Conservation (phyloP, 2,329 filamentous ascomycete species). For the Penicillium sp. region DNA sequence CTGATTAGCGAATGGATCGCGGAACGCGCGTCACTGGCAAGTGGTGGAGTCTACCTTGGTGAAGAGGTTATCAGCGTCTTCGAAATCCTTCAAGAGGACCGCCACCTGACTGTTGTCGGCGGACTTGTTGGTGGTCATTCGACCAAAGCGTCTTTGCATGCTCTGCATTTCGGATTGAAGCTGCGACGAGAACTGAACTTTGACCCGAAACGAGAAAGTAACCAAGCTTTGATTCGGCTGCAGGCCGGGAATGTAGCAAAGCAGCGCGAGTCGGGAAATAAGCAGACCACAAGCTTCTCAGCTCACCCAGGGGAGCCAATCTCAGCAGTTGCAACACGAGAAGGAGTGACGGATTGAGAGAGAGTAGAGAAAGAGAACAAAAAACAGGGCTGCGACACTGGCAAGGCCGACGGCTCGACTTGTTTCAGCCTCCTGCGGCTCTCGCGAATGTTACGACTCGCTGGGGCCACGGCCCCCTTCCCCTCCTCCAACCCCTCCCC, state of each 20-base stretch:
- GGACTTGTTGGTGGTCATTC: slow-evolving; percentile 66
- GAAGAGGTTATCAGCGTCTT: slow-evolving; percentile 74
- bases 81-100: slow-evolving; percentile 74
- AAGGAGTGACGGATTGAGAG: background rate
- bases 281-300: slow-evolving; percentile 1
- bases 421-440: slow-evolving; percentile 27
- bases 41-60: slow-evolving; percentile 58
- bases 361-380: background rate
- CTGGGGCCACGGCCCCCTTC: slow-evolving; percentile 7
- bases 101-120: slow-evolving; percentile 77
- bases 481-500: background rate
- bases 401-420: background rate
- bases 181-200: background rate
- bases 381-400: background rate
- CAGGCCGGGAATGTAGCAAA: background rate
- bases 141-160: slow-evolving; percentile 72
- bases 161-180: slow-evolving; percentile 35
- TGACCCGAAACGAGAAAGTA: background rate
- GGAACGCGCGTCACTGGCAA: slow-evolving; percentile 10
- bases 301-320: background rate
- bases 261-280: background rate
- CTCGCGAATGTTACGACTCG: slow-evolving; percentile 1
- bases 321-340: slow-evolving; percentile 2
- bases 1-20: background rate
- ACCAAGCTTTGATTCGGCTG: background rate